Conservation (phyloP, 2,329 filamentous ascomycete genomes). For the Botryosphaeria dothidea region DNA sequence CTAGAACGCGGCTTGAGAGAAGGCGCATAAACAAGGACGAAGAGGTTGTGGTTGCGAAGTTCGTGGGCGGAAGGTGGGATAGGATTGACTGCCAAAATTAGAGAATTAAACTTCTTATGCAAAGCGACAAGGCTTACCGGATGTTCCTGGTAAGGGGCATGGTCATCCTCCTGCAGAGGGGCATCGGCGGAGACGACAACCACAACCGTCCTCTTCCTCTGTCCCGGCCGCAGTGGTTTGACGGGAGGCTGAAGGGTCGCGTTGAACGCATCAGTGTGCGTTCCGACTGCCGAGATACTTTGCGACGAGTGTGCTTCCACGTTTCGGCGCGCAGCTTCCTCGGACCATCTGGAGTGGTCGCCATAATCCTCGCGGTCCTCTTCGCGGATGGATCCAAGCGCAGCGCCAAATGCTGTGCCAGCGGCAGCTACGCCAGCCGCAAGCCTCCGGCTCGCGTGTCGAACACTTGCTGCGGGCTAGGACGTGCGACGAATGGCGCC, state of each 20-base stretch:
- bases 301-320: constrained; percentile 39
- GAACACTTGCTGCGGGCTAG: constrained; percentile 85
- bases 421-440: constrained; percentile 80
- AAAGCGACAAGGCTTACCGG: constrained; percentile 59
- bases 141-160: constrained; percentile 11
- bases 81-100: constrained; percentile 61
- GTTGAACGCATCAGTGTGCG: constrained; percentile 35
- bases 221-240: neutral
- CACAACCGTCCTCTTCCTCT: constrained; percentile 69
- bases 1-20: constrained; percentile 57
- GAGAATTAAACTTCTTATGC: constrained; percentile 12
- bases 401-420: constrained; percentile 78
- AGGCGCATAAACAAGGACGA: constrained; percentile 87
- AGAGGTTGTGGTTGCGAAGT: constrained; percentile 76
- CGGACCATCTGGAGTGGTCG: constrained; percentile 89
- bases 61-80: constrained; percentile 79
- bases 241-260: constrained; percentile 26
- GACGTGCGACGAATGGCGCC: constrained; percentile 77
- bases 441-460: constrained; percentile 79
- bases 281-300: constrained; percentile 34
- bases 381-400: constrained; percentile 79
- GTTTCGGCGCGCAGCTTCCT: constrained; percentile 71
- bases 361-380: constrained; percentile 78
- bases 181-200: constrained; percentile 84
- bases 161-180: constrained; percentile 29